Percentiles rank a stretch among this genome's conserved stretches.
These are phyloP conservation scores for Talaromyces sp. DNA, from an alignment of 2,329 filamentous ascomycete species.

Conservation along the genomic window DNA sequence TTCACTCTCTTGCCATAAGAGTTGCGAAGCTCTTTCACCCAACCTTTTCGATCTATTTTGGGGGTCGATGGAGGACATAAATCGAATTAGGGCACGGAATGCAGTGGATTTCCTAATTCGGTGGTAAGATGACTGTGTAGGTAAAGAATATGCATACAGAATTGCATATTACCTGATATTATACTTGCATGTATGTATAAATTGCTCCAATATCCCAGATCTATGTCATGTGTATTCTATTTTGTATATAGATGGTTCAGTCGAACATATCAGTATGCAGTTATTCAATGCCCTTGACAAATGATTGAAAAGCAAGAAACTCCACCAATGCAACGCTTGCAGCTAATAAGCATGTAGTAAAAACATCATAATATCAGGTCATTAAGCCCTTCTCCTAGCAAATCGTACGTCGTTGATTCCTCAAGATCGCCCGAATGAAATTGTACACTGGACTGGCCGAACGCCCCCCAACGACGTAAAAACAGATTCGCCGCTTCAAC, in stretches of 20 bases:
- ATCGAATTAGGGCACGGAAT: background rate
- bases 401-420: background rate
- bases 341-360: background rate
- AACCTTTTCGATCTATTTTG: background rate
- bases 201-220: no score
- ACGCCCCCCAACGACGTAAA: slow-evolving; percentile 18
- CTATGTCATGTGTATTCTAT: background rate
- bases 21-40: background rate
- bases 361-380: background rate
- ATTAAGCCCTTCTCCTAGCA: background rate
- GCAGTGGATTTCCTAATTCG: background rate
- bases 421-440: background rate
- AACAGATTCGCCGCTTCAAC: slow-evolving; percentile 22
- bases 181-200: no score
- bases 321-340: slow-evolving; percentile 1
- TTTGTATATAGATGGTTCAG: background rate
- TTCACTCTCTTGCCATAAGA: background rate
- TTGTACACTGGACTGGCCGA: slow-evolving; percentile 11
- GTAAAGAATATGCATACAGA: background rate
- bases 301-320: background rate
- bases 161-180: no score
- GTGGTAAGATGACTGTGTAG: no score
- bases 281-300: background rate
- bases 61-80: background rate
- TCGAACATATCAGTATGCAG: background rate